Base-by-base conservation (phyloP, 2,329 filamentous ascomycete genomes). In the Pleoardoris graminearum region DNA sequence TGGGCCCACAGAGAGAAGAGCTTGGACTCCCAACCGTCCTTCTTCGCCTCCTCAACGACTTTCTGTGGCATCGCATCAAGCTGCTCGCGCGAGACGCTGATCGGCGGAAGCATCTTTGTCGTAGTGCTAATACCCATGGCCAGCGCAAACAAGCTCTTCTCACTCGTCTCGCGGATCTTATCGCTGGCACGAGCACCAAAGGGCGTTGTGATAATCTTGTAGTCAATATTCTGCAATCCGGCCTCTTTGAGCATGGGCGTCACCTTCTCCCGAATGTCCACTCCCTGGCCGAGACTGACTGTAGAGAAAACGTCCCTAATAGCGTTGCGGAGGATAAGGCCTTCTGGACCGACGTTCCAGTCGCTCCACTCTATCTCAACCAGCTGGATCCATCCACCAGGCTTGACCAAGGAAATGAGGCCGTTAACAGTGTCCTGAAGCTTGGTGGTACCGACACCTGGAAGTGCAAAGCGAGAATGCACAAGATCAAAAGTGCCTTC, bases 301-400 rank as follows among this genome's bases (percentile, higher is more conserved):
- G 49, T 45, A 11, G 38, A 25, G 33, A 60, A 53, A 11, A 58
- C 22, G n/a, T 60, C 55, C 32, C 50, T 54, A 23, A 51, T 43
- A 19, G 53, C 53, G 7, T 42, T 27, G 12, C 44, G 43, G 23
- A 60, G 56, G 6, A 51, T 35, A 3, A 16, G 6, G 19, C 53
- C 45, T 16, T 32, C 25, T 21, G 45, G 48, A 4, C 58, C 58
- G n/a, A 29, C 33, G 1, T 56, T 41, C 57, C 51, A 57, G 27
- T 46, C 38, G 7, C 32, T n/a, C 57, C 51, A 57, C 4, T 42
- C 38, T 44, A 55, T 48, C 48, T 61, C 57, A 3, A 53, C 49
- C 2, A 59, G 23, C 41, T 60, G 54, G 30, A 60, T 60, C 49
- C 50, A 60, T 5, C 54, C 57, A 7, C 57, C 57, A 7, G 57